Evolutionary conservation across 2,329 filamentous ascomycete genomes (phyloP).

Genomic region (Penicillium polonicum): DNA sequence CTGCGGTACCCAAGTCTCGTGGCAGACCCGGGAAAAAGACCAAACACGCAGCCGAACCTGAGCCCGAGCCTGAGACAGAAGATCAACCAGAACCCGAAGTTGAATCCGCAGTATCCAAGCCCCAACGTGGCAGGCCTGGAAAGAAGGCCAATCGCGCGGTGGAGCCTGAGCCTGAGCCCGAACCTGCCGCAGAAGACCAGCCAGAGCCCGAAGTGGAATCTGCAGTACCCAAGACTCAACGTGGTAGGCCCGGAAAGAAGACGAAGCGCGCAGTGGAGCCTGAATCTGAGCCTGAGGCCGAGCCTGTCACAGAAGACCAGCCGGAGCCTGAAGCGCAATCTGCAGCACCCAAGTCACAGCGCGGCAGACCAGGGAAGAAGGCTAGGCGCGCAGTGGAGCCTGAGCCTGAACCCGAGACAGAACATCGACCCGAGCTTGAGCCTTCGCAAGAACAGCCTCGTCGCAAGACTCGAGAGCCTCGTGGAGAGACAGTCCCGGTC

Average conservation of each 20-base stretch:
- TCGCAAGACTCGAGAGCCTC: conserved; percentile 29
- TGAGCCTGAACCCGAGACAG: conserved; percentile 10
- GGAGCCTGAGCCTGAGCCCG: conserved; percentile 4
- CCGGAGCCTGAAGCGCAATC: conserved; percentile 9
- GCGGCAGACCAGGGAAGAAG: conserved; percentile 11
- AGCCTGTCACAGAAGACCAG: background rate
- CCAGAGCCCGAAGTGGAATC: background rate
- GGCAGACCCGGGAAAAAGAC: conserved; percentile 10
- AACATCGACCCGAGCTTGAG: conserved; percentile 2
- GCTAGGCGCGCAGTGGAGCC: background rate
- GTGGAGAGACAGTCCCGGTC: conserved; percentile 41
- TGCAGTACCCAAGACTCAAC: conserved; percentile 1
- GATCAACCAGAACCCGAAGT: background rate
- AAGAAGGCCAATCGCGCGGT: conserved; percentile 8
- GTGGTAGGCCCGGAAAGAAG: conserved; percentile 12
- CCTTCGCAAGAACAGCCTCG: conserved; percentile 14
- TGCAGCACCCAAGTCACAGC: conserved; percentile 1
- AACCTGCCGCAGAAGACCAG: background rate
- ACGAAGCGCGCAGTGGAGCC: background rate
- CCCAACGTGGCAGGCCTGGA: conserved; percentile 1
- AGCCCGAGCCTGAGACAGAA: conserved; percentile 7
- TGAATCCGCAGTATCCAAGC: conserved; percentile 4
- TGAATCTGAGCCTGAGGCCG: background rate
- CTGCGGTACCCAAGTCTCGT: conserved; percentile 1
- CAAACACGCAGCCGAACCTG: conserved; percentile 1